A percentile compares a stretch with the other conserved stretches of the same genome.
Conservation (phyloP, 192 early-diverging fungal genomes). For the Helicostylum pulchrum region DNA sequence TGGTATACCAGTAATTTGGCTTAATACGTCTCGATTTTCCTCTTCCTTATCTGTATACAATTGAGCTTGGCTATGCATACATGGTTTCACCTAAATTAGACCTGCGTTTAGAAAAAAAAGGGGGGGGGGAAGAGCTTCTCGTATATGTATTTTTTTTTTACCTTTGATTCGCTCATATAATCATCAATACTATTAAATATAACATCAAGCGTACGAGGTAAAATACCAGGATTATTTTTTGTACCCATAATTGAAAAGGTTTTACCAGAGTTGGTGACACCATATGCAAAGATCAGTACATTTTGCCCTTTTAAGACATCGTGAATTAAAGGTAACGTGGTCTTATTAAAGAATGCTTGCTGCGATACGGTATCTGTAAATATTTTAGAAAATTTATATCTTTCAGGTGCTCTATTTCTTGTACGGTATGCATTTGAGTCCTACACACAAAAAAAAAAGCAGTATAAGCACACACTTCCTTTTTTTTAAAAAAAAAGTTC, state of each 20-base stretch:
- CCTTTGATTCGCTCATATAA: slow-evolving; percentile 26
- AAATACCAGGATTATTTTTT: slow-evolving; percentile 43
- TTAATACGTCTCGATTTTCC: slow-evolving; percentile 21
- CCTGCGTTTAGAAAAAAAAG: background rate
- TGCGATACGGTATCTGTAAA: slow-evolving; percentile 44
- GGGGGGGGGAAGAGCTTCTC: background rate
- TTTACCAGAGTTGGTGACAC: slow-evolving; percentile 70
- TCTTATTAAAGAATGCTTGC: slow-evolving; percentile 55
- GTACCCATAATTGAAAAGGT: slow-evolving; percentile 65
- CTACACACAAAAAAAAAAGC: background rate
- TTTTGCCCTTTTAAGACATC: slow-evolving; percentile 58
- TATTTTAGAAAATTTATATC: slow-evolving; percentile 59
- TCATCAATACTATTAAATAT: slow-evolving; percentile 51
- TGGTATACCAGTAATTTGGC: too few relatives aligned
- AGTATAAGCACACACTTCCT: background rate
- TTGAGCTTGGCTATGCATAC: slow-evolving; percentile 36
- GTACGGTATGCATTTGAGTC: slow-evolving; percentile 32
- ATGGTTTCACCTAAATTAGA: slow-evolving; percentile 25
- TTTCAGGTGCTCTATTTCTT: slow-evolving; percentile 32
- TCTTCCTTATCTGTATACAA: slow-evolving; percentile 25
- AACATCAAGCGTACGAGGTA: slow-evolving; percentile 57
- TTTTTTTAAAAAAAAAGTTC: background rate
- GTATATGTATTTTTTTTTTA: background rate
- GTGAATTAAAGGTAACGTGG: slow-evolving; percentile 52
- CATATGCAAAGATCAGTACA: slow-evolving; percentile 66